Conservation (phyloP, 768 basidiomycete genomes). For the Suillus americanus region DNA sequence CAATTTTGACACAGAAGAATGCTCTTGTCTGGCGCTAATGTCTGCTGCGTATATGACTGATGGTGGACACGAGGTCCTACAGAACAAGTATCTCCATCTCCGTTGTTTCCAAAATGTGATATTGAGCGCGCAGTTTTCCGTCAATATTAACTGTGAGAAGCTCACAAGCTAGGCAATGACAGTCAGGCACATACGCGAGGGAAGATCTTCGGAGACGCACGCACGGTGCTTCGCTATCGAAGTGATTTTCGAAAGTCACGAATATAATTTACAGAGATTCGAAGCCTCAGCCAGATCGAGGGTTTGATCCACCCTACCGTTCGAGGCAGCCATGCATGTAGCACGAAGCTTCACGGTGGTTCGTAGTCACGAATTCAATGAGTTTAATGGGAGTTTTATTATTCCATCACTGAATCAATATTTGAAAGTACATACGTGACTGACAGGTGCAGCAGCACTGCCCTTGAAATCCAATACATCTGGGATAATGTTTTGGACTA, state of each 20-base stretch:
- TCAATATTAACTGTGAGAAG: background rate
- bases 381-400: no score
- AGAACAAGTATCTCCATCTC: background rate
- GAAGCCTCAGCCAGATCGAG: fast-evolving
- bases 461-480: no score
- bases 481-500: no score
- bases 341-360: background rate
- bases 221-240: background rate
- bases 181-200: background rate
- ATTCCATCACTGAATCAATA: no score
- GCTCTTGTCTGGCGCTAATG: no score
- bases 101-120: no score
- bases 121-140: background rate
- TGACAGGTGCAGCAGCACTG: no score
- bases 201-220: background rate
- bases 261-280: background rate
- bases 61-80: no score
- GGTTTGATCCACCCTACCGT: background rate
- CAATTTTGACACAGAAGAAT: no score
- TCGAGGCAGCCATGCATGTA: background rate
- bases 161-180: background rate
- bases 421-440: no score
- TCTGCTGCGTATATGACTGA: no score
- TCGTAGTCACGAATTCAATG: no score
- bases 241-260: background rate